Percentiles rank a stretch among this genome's conserved stretches.
phyloP scores from a whole-genome alignment of 352 stramenopile genomes.

The Pythium aphanidermatum region DNA sequence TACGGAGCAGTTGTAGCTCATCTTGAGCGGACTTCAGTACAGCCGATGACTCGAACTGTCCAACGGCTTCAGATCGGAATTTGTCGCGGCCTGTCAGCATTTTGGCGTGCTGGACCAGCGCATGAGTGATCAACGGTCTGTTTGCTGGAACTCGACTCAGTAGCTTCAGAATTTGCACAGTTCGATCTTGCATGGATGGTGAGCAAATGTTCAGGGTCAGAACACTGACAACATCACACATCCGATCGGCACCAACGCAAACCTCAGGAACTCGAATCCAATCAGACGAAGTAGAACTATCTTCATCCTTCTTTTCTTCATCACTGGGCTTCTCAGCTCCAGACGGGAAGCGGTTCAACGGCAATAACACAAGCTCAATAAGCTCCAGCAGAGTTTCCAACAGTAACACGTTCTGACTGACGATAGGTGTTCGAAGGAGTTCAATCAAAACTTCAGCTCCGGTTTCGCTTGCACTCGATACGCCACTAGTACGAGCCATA shows the following conservation, averaged over 20 bases:
- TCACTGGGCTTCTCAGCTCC: slow-evolving; percentile 11
- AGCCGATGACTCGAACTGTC: slow-evolving; percentile 61
- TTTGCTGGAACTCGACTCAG: slow-evolving; percentile 64
- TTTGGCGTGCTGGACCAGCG: slow-evolving; percentile 60
- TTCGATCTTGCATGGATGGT: slow-evolving; percentile 76
- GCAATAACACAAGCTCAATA: slow-evolving; percentile 85
- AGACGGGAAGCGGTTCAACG: slow-evolving; percentile 74
- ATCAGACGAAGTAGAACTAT: slow-evolving; percentile 29
- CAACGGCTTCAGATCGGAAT: slow-evolving; percentile 9
- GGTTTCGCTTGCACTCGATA: slow-evolving; percentile 19
- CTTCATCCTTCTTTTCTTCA: slow-evolving; percentile 42
- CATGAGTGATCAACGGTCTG: slow-evolving; percentile 48
- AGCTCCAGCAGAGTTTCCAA: slow-evolving; percentile 92
- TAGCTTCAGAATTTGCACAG: slow-evolving; percentile 71
- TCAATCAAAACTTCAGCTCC: slow-evolving; percentile 78
- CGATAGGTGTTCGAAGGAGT: slow-evolving; percentile 77
- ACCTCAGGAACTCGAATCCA: slow-evolving; percentile 69
- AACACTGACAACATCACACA: slow-evolving; percentile 60
- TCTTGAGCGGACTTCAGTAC: slow-evolving; percentile 75
- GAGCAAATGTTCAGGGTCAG: slow-evolving; percentile 78
- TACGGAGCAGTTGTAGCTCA: slow-evolving; percentile 94
- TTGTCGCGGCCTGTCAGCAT: slow-evolving; percentile 30
- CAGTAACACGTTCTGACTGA: slow-evolving; percentile 86
- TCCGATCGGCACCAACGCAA: slow-evolving; percentile 41
- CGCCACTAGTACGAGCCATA: slow-evolving; percentile 36